These are phyloP conservation scores for Tricholoma bakamatsutake DNA, from an alignment of 768 basidiomycete genomes.

Conservation along the genomic window DNA sequence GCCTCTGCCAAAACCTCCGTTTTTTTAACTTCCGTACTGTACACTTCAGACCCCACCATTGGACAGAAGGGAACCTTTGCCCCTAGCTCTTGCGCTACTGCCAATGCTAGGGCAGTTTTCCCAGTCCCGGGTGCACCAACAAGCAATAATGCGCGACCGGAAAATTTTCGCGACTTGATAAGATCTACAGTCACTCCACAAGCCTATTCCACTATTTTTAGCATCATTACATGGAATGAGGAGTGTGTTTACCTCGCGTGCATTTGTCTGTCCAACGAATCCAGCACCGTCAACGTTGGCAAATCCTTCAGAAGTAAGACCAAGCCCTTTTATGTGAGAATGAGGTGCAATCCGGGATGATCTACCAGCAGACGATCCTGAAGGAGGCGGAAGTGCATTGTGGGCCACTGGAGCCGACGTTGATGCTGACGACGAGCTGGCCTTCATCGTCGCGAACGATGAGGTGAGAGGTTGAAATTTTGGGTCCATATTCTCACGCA, in stretches of 20 bases:
- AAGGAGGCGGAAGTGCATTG: slow-evolving; percentile 68
- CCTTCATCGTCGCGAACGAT: background rate
- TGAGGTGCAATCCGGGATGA: slow-evolving; percentile 85
- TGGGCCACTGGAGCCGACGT: slow-evolving; percentile 56
- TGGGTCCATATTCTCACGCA: background rate
- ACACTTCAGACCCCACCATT: slow-evolving; percentile 98
- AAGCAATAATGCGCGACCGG: slow-evolving; percentile 85
- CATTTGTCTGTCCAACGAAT: slow-evolving; percentile 86
- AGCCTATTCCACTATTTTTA: slow-evolving; percentile 42
- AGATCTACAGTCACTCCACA: slow-evolving; percentile 89
- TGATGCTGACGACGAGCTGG: slow-evolving; percentile 35
- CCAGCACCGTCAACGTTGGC: slow-evolving; percentile 73
- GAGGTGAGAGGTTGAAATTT: background rate
- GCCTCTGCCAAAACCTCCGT: slow-evolving; percentile 95
- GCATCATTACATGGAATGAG: background rate
- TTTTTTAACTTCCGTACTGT: slow-evolving; percentile 96
- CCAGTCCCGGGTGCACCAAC: slow-evolving; percentile 97
- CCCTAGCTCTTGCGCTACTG: slow-evolving; percentile 91
- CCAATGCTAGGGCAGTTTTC: slow-evolving; percentile 96
- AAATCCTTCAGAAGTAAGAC: slow-evolving; percentile 77
- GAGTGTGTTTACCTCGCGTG: slow-evolving; percentile 69
- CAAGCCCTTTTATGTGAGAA: slow-evolving; percentile 96
- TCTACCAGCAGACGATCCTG: slow-evolving; percentile 52
- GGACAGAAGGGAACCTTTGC: slow-evolving; percentile 96
- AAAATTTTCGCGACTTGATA: slow-evolving; percentile 88